Percentiles rank a stretch among this genome's conserved stretches.
Evolutionary conservation across 441 rosid genomes (phyloP).

Genomic region (Populus tomentosa): DNA sequence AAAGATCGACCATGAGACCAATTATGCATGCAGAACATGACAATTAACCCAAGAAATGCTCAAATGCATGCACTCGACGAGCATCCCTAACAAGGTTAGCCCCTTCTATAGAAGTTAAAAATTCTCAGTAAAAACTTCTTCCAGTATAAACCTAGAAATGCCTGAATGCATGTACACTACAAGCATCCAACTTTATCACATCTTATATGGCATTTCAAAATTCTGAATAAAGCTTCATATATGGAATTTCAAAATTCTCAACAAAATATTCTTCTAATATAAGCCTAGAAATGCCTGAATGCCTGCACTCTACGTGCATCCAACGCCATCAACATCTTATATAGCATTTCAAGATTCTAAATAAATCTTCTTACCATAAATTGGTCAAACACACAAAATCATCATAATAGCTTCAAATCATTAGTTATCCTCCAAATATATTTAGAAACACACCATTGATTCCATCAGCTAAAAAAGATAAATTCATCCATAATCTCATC

Average conservation of each 20-base stretch:
- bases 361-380: background rate
- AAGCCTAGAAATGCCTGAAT: too few species aligned
- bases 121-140: too few species aligned
- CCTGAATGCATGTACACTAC: too few species aligned
- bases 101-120: too few species aligned
- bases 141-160: too few species aligned
- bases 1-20: background rate
- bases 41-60: conserved; percentile 5
- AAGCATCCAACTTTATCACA: background rate
- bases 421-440: too few species aligned
- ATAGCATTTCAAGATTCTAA: conserved; percentile 3
- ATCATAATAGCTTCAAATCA: background rate
- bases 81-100: background rate
- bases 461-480: background rate
- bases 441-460: conserved; percentile 5
- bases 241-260: too few species aligned
- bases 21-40: background rate
- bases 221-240: too few species aligned
- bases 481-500: conserved; percentile 4
- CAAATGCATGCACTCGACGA: conserved; percentile 10
- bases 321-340: background rate
- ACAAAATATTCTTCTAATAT: too few species aligned
- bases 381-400: background rate
- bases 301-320: background rate
- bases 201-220: background rate